Percentiles rank a stretch among this genome's conserved stretches.
Conservation (phyloP, 371 early-diverging fungal genomes). For the Mucor velutinosus region DNA sequence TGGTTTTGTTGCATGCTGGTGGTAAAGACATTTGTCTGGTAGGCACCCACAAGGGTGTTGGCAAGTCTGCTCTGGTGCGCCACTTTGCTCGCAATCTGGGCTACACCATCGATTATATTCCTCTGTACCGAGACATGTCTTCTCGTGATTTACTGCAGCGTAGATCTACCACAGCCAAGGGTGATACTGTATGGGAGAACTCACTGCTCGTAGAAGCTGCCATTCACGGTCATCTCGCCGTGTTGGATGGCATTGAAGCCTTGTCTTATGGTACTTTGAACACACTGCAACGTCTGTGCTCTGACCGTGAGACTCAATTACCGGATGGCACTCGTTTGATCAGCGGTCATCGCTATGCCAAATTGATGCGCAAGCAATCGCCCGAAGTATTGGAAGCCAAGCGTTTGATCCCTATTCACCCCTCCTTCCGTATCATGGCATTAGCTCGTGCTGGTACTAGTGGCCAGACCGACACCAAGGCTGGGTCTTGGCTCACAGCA, state of each 20-base stretch:
- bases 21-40: conserved; percentile 72
- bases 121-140: conserved; percentile 85
- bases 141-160: conserved; percentile 83
- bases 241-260: conserved; percentile 79
- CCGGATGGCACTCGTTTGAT: conserved; percentile 76
- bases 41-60: conserved; percentile 76
- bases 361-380: conserved; percentile 53
- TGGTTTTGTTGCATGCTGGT: conserved; percentile 71
- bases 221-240: conserved; percentile 70
- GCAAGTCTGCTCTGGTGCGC: conserved; percentile 74
- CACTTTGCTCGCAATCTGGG: conserved; percentile 75
- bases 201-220: conserved; percentile 78
- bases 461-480: conserved; percentile 44
- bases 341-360: conserved; percentile 57
- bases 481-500: conserved; percentile 71
- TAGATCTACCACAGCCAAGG: conserved; percentile 69
- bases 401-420: conserved; percentile 67
- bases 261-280: conserved; percentile 75
- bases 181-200: conserved; percentile 80
- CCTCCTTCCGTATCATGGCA: conserved; percentile 79
- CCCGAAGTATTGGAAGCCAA: conserved; percentile 50
- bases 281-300: conserved; percentile 68
- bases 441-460: conserved; percentile 65
- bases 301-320: conserved; percentile 73
- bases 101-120: conserved; percentile 72